A percentile compares a stretch with the other conserved stretches of the same genome.
phyloP scores from a whole-genome alignment of 306 rosid genomes.

The Urtica urens region DNA sequence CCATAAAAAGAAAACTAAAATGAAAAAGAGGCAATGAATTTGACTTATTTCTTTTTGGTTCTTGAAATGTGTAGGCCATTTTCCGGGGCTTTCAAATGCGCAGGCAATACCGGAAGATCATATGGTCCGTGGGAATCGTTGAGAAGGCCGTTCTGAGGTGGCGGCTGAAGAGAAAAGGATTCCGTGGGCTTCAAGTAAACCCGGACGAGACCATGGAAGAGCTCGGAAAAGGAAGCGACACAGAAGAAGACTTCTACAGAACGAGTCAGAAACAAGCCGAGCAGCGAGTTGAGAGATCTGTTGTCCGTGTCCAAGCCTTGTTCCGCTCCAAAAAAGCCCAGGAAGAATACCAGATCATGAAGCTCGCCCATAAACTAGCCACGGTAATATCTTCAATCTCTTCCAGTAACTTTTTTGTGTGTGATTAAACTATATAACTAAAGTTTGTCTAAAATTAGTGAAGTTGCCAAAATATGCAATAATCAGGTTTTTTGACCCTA shows the following conservation, averaged over 20 bases:
- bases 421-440: neutral
- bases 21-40: too few relatives aligned
- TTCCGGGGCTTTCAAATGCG: slow-evolving; percentile 69
- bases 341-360: slow-evolving; percentile 82
- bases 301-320: slow-evolving; percentile 74
- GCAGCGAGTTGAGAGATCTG: slow-evolving; percentile 70
- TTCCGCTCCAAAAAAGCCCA: slow-evolving; percentile 91
- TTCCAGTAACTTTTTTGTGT: too few relatives aligned
- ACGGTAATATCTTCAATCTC: too few relatives aligned
- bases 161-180: slow-evolving; percentile 83
- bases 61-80: slow-evolving; percentile 74
- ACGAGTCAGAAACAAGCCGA: slow-evolving; percentile 71
- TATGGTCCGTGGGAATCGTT: slow-evolving; percentile 86
- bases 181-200: slow-evolving; percentile 68
- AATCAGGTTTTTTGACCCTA: too few relatives aligned
- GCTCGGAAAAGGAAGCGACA: slow-evolving; percentile 35
- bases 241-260: slow-evolving; percentile 68
- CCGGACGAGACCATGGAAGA: slow-evolving; percentile 19
- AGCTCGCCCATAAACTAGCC: slow-evolving; percentile 56
- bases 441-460: too few relatives aligned
- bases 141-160: slow-evolving; percentile 88
- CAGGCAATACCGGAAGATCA: slow-evolving; percentile 63
- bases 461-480: too few relatives aligned
- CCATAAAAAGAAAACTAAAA: too few relatives aligned
- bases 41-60: too few relatives aligned